Percentiles rank a stretch among this genome's conserved stretches.
These are phyloP conservation scores for Macroventuria anomochaeta DNA, from an alignment of 2,329 filamentous ascomycete genomes.

Conservation along the genomic window DNA sequence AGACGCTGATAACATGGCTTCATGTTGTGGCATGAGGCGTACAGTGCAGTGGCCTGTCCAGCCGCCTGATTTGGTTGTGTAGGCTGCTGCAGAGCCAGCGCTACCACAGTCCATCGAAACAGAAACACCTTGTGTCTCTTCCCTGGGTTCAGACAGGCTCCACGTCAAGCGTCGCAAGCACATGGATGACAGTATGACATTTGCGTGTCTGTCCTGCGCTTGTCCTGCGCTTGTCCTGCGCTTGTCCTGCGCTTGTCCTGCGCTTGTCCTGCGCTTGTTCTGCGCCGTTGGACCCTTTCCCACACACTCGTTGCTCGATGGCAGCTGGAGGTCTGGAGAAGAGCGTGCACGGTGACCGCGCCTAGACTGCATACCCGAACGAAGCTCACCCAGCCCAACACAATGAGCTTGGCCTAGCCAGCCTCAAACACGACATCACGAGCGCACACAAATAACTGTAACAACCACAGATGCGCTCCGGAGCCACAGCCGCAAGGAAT, in stretches of 20 bases:
- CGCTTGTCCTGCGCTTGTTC: neutral
- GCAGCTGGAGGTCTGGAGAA: neutral
- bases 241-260: too few species aligned
- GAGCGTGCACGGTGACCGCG: slow-evolving; percentile 9
- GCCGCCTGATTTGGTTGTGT: neutral
- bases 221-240: neutral
- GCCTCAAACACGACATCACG: neutral
- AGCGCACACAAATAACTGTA: neutral
- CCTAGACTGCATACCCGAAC: slow-evolving; percentile 2
- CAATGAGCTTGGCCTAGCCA: slow-evolving; percentile 9
- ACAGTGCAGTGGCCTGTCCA: neutral
- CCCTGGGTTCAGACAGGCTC: neutral
- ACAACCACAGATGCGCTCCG: neutral
- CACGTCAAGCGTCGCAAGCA: slow-evolving; percentile 4
- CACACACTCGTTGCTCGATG: neutral
- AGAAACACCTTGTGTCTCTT: neutral
- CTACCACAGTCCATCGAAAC: slow-evolving; percentile 2
- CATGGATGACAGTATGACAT: slow-evolving; percentile 9
- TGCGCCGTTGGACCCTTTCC: neutral
- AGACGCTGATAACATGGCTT: slow-evolving; percentile 1
- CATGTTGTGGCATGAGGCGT: neutral
- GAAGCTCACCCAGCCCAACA: slow-evolving; percentile 13
- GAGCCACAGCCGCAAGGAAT: neutral
- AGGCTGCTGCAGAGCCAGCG: neutral
- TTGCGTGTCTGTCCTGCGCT: neutral